A percentile compares a stretch with the other conserved stretches of the same genome.
phyloP scores from a whole-genome alignment of 768 basidiomycete species.

The Dentipellis sp. region DNA sequence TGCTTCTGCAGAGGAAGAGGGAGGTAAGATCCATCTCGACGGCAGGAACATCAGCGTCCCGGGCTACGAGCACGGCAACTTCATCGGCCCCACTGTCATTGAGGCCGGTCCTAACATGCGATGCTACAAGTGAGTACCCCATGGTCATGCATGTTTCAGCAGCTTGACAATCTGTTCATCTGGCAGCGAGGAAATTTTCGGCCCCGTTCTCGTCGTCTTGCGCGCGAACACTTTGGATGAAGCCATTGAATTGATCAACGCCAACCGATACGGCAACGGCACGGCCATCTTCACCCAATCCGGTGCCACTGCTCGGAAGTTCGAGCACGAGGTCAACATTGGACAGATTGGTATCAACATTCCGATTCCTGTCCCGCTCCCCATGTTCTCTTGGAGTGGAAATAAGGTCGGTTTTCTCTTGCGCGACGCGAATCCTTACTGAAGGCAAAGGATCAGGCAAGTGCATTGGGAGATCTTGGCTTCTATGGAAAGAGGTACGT shows the following conservation, averaged over 20 bases:
- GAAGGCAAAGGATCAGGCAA: conserved; percentile 31
- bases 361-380: conserved; percentile 84
- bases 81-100: conserved; percentile 87
- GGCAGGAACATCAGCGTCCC: conserved; percentile 64
- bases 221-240: conserved; percentile 81
- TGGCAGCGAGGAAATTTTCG: conserved; percentile 89
- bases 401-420: conserved; percentile 50
- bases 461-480: conserved; percentile 75
- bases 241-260: conserved; percentile 83
- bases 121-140: conserved; percentile 63
- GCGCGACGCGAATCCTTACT: background rate
- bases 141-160: too few species aligned
- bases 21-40: conserved; percentile 81
- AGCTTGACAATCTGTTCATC: background rate
- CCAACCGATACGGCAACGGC: conserved; percentile 88
- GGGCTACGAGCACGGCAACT: conserved; percentile 83
- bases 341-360: conserved; percentile 94
- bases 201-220: conserved; percentile 77
- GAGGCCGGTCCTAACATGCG: conserved; percentile 77
- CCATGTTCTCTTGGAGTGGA: conserved; percentile 96
- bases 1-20: conserved; percentile 64
- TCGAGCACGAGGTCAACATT: conserved; percentile 80
- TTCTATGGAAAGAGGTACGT: conserved; percentile 84
- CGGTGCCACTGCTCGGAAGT: conserved; percentile 90
- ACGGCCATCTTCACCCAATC: conserved; percentile 95